These are phyloP conservation scores for Vicia sativa DNA, from an alignment of 306 rosid species.

Conservation along the genomic window DNA sequence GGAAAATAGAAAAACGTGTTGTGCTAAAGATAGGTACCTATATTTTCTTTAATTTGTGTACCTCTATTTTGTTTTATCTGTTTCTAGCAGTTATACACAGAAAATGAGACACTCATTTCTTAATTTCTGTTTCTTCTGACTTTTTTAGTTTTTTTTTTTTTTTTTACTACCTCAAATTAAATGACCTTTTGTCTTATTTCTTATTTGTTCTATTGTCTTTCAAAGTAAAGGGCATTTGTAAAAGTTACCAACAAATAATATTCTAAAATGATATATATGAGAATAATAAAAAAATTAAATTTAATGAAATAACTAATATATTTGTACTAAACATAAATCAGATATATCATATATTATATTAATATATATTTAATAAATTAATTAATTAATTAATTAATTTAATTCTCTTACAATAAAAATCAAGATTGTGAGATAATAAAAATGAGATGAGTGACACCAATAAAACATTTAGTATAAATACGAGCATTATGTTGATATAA, in stretches of 20 bases:
- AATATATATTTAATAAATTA: too few relatives aligned
- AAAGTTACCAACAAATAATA: neutral
- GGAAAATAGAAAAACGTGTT: slow-evolving; percentile 7
- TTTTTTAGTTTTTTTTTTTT: neutral
- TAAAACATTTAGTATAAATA: too few relatives aligned
- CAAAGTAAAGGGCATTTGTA: neutral
- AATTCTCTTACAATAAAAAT: too few relatives aligned
- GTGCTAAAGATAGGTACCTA: neutral
- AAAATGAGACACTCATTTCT: neutral
- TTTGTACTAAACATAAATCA: too few relatives aligned
- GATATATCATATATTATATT: too few relatives aligned
- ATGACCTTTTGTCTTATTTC: neutral
- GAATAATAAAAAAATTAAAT: too few relatives aligned
- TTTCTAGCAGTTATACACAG: slow-evolving; percentile 4
- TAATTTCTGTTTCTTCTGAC: neutral
- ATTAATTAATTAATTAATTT: too few relatives aligned
- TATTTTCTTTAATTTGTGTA: neutral
- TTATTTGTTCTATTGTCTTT: neutral
- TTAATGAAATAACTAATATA: too few relatives aligned
- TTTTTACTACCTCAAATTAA: neutral
- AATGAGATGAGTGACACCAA: too few relatives aligned
- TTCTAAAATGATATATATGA: too few relatives aligned
- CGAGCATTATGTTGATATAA: neutral
- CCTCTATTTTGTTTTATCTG: neutral
- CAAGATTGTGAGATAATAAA: too few relatives aligned